These are phyloP conservation scores for Cystobasidium ongulense DNA, from an alignment of 768 basidiomycete genomes.

Conservation along the genomic window DNA sequence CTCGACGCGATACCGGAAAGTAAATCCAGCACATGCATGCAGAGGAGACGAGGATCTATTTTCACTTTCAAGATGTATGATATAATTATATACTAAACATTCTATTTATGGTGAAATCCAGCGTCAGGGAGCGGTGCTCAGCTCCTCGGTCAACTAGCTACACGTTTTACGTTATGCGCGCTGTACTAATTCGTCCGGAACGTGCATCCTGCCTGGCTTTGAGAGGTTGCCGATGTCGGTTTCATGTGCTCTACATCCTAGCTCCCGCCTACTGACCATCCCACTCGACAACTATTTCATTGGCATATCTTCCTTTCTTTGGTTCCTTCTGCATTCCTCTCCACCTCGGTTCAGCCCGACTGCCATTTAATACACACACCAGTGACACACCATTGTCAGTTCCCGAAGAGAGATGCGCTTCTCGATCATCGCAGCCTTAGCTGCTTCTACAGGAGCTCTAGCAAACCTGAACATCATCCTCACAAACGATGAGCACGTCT, in stretches of 20 bases:
- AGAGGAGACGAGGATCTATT: neutral
- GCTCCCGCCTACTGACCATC: too few species aligned
- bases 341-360: neutral
- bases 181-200: neutral
- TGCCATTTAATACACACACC: neutral
- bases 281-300: too few species aligned
- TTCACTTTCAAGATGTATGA: neutral
- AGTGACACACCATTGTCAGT: constrained; percentile 1
- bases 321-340: neutral
- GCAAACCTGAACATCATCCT: constrained; percentile 27
- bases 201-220: neutral
- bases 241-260: too few species aligned
- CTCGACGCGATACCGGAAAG: neutral
- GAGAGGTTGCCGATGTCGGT: too few species aligned
- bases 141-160: neutral
- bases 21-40: neutral
- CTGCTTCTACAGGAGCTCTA: neutral
- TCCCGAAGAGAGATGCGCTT: neutral
- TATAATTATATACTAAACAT: too few species aligned
- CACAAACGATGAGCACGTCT: constrained; percentile 19
- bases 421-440: neutral
- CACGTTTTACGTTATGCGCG: neutral
- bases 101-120: too few species aligned
- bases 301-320: neutral
- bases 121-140: neutral